Base-by-base conservation (phyloP, 2,329 filamentous ascomycete genomes). In the Aschersonia sp. region DNA sequence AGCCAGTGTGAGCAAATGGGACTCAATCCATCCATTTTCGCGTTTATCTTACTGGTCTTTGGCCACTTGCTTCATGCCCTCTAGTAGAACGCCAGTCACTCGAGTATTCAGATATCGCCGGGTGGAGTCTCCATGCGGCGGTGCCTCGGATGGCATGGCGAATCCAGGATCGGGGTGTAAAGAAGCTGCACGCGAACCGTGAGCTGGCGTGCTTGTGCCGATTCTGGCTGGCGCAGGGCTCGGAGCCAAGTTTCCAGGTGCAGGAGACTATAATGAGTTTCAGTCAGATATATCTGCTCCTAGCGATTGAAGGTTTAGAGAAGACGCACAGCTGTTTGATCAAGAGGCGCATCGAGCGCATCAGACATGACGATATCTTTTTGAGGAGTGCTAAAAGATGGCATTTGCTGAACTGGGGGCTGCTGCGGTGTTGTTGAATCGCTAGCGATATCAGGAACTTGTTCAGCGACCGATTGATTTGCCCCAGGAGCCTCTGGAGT, bases 11-110 rank as follows among this genome's bases (percentile, higher is more conserved):
- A 28, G n/a, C 32, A 10, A 4, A 20, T 2, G 40, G 28, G 20
- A 9, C 12, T 7, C 12, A 3, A 38, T 4, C 2, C 2, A 38
- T 38, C 10, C 32, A 12, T 38, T 12, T 9, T 9, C 35, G 35
- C 12, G 29, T 42, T 46, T 78, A 38, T 7, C 82, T 58, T 65
- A 87, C 84, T 83, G 77, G 42, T 87, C 80, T 54, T 77, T 80
- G 4, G 81, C 82, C 51, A 89, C 61, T 48, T 74, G 64, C 66
- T 87, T 88, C 81, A 89, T 84, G 30, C 83, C 84, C 56, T 88
- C 83, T 40, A 88, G 65, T 50, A 89, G 58, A 30, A 76, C 73
- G 1, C 77, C 77, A 0, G 82, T 84, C 41, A 89, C 75, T 56
- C 80, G 85, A 45, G 74, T 72, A 58, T 88, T 88, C 55, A 89